phyloP scores from a whole-genome alignment of 2,329 filamentous ascomycete species.

The Harringtonia aguacate region DNA sequence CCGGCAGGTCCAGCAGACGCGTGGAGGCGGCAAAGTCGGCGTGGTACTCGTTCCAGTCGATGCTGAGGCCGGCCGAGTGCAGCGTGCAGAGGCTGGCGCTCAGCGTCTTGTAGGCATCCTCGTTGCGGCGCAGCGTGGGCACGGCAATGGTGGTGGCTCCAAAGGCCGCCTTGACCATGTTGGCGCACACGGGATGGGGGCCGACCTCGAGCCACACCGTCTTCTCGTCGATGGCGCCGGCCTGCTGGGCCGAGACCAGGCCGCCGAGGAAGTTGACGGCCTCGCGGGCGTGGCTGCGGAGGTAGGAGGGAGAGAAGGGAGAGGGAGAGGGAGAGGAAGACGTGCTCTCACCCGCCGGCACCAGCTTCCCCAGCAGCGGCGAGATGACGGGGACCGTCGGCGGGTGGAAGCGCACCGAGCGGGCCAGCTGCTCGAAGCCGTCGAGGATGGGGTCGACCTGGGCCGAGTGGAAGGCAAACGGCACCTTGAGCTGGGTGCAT shows the following conservation, averaged over 20 bases:
- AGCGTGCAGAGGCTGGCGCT: slow-evolving; percentile 45
- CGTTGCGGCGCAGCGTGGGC: slow-evolving; percentile 51
- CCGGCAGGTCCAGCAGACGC: slow-evolving; percentile 50
- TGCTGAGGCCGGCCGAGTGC: slow-evolving; percentile 47
- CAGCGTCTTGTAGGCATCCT: slow-evolving; percentile 55
- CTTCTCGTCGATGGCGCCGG: slow-evolving; percentile 51
- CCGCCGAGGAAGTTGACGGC: slow-evolving; percentile 59
- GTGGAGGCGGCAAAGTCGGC: slow-evolving; percentile 30
- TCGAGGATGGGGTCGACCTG: slow-evolving; percentile 45
- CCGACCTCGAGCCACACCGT: slow-evolving; percentile 65
- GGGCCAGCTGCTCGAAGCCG: slow-evolving; percentile 40
- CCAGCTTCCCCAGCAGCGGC: slow-evolving; percentile 50
- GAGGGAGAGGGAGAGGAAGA: no score
- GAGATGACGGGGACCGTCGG: slow-evolving; percentile 56
- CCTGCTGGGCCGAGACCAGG: slow-evolving; percentile 45
- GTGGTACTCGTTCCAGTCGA: slow-evolving; percentile 65
- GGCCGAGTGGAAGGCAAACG: slow-evolving; percentile 43
- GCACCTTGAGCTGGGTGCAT: slow-evolving; percentile 35
- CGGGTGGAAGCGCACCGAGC: slow-evolving; percentile 24
- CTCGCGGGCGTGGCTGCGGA: slow-evolving; percentile 54
- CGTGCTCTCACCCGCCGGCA: slow-evolving; percentile 38
- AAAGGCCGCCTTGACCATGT: slow-evolving; percentile 57
- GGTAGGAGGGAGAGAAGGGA: slow-evolving; percentile 49
- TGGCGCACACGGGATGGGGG: slow-evolving; percentile 59
- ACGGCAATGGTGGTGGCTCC: slow-evolving; percentile 41